Percentiles rank a stretch among this genome's conserved stretches.
These are phyloP conservation scores for Panicum miliaceum DNA, from an alignment of 176 grass and related monocot genomes.

Conservation along the genomic window DNA sequence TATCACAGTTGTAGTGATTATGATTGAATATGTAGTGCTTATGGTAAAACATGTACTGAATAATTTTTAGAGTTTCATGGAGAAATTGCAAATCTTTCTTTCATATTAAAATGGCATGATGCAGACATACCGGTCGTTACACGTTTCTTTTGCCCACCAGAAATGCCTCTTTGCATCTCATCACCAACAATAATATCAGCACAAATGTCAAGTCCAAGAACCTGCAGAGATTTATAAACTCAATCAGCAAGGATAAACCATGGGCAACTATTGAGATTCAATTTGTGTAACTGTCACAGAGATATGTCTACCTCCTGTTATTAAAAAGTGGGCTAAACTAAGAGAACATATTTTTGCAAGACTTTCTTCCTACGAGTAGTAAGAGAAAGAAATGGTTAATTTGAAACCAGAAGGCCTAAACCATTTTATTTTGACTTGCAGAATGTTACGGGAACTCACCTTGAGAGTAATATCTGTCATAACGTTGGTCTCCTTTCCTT, in stretches of 20 bases:
- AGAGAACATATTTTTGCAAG: neutral
- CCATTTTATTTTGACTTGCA: neutral
- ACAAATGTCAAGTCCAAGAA: slow-evolving; percentile 71
- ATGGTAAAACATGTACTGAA: neutral
- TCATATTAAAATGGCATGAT: slow-evolving; percentile 21
- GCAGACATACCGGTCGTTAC: slow-evolving; percentile 63
- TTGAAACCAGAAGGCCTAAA: slow-evolving; percentile 9
- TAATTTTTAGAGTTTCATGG: neutral
- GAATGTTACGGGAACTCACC: slow-evolving; percentile 20
- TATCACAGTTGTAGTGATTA: neutral
- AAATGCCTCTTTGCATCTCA: slow-evolving; percentile 81
- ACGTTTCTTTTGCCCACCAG: slow-evolving; percentile 75
- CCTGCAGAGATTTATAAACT: slow-evolving; percentile 44
- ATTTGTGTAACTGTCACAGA: neutral
- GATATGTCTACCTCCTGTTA: neutral
- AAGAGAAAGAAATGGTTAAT: slow-evolving; percentile 2
- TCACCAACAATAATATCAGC: slow-evolving; percentile 70
- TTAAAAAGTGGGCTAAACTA: neutral
- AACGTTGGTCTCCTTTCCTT: slow-evolving; percentile 55
- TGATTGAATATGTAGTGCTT: slow-evolving; percentile 14
- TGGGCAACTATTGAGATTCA: neutral
- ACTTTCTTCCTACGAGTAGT: neutral
- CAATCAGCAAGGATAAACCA: slow-evolving; percentile 29
- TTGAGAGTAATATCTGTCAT: slow-evolving; percentile 62
- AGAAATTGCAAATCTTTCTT: slow-evolving; percentile 12